A percentile compares a stretch with the other conserved stretches of the same genome.
phyloP scores from a whole-genome alignment of 305 asterid species.

The Fraxinus ornus region DNA sequence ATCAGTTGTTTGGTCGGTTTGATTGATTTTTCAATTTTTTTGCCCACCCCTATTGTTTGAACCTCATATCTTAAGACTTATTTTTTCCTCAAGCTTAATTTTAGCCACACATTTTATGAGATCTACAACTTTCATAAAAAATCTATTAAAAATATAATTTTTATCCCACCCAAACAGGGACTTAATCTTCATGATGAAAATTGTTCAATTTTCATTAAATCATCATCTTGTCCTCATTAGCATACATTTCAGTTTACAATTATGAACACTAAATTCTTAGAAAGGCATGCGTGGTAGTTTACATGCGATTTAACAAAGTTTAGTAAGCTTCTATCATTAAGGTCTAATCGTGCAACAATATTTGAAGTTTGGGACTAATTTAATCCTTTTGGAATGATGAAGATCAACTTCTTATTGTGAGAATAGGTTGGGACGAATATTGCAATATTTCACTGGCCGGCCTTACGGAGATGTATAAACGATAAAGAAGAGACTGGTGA shows the following conservation, averaged over 20 bases:
- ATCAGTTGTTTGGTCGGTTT: too few relatives aligned
- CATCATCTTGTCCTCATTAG: not conserved
- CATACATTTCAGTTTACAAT: not conserved
- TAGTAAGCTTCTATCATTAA: not conserved
- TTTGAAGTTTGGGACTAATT: not conserved
- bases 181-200: not conserved
- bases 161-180: not conserved
- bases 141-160: too few relatives aligned
- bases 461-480: constrained; percentile 22
- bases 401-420: not conserved
- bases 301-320: not conserved
- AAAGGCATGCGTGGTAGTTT: not conserved
- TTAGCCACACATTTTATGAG: too few relatives aligned
- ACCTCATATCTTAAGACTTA: not conserved
- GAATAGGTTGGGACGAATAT: not conserved
- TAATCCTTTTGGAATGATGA: not conserved
- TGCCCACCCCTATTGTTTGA: not conserved
- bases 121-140: not conserved
- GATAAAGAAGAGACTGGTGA: too few relatives aligned
- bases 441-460: not conserved
- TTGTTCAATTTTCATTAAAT: not conserved
- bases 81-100: not conserved
- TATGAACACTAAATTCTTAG: not conserved
- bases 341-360: not conserved
- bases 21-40: too few relatives aligned